phyloP scores from a whole-genome alignment of 2,329 filamentous ascomycete genomes.

The Pyrenophora tritici-repentis region DNA sequence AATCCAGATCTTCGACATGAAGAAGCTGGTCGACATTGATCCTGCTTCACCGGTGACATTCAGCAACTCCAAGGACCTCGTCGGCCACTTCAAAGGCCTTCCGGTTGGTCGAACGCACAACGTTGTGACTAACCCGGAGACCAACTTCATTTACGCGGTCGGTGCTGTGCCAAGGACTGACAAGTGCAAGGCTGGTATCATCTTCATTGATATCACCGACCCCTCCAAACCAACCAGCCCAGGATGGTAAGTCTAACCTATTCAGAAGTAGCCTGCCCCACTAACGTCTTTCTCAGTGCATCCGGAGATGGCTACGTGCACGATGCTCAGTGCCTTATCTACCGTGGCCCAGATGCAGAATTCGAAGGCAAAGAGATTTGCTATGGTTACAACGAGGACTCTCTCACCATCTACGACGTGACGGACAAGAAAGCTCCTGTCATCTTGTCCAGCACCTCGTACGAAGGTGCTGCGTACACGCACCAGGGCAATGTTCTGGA shows the following conservation, averaged over 20 bases:
- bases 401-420: constrained; percentile 59
- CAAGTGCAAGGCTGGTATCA: constrained; percentile 59
- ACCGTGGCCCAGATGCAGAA: constrained; percentile 56
- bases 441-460: constrained; percentile 60
- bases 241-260: constrained; percentile 48
- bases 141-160: constrained; percentile 47
- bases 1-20: constrained; percentile 68
- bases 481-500: constrained; percentile 62
- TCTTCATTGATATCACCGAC: constrained; percentile 63
- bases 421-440: constrained; percentile 54
- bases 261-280: not conserved
- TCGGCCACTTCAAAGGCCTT: constrained; percentile 43
- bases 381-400: constrained; percentile 62
- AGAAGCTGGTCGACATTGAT: constrained; percentile 48
- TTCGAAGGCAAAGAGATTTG: constrained; percentile 60
- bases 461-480: constrained; percentile 63
- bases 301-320: constrained; percentile 64
- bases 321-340: constrained; percentile 64
- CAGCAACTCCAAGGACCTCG: constrained; percentile 39
- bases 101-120: constrained; percentile 46
- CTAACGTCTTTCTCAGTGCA: constrained; percentile 41
- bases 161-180: constrained; percentile 41
- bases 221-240: constrained; percentile 58
- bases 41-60: constrained; percentile 44
- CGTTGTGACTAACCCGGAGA: constrained; percentile 45